Evolutionary conservation across 805 yeast species (phyloP), one percentile per base, ranked within the genome.

Genomic region (Starmerella etchellsii): DNA sequence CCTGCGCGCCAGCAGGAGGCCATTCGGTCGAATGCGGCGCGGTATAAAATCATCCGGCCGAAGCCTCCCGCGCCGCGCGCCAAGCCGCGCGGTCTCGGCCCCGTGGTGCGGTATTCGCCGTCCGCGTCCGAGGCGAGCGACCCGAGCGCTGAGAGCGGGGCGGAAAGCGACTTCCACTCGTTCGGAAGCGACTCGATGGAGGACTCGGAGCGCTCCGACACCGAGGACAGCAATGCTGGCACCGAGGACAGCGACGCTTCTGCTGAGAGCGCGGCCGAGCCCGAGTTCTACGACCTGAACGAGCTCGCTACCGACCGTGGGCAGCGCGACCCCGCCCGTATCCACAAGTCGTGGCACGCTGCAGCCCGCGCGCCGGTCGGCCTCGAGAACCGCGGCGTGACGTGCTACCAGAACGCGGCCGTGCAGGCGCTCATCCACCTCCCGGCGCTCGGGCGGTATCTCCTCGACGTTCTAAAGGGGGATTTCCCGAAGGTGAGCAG

Each of bases 331-430:
- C 70, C 79, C 8, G 60, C 56, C 1, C 66, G 82, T 40, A 77
- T 84, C 24, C 55, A 64, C 42, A 85, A 84, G 58, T 76, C 75
- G 43, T 85, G 95, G 70, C 68, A 39, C 40, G 57, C 50, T 10
- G 20, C 63, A 13, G 58, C 60, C 3, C 54, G 62, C 30, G 68
- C 69, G 27, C 78, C 78, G n/a, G 51, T 62, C 22, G 98, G 98
- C 0, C 65, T 88, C 37, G 61, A 81, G 37, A 88, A 88, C 60
- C 87, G 80, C 51, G 96, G 96, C 31, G 97, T 91, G 34, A 88
- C 97, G 3, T 88, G 98, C 59, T 88, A 88, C 63, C 87, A 88
- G 73, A 88, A 91, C 60, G 79, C 95, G 6, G 96, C 96, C 1
- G 77, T 91, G 21, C 97, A 88, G 64, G 77, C 93, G 1, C 63